Base-by-base conservation (phyloP, 2,329 filamentous ascomycete species). In the Trichoderma citrinoviride region DNA sequence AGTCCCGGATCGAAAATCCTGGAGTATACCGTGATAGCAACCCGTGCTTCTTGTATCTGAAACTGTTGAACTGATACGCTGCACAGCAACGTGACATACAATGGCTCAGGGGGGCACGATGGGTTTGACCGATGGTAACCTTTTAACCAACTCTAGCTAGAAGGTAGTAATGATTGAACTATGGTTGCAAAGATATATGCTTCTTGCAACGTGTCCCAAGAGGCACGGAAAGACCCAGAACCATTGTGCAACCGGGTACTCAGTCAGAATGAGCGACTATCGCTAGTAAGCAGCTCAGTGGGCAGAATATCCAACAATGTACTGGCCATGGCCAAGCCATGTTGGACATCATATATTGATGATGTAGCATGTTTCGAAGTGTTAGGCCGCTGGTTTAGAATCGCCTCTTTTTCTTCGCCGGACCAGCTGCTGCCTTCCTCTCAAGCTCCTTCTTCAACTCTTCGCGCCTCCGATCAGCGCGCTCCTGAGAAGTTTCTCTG, bases 341-440 rank as follows among this genome's bases (percentile, higher is more conserved):
- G 19, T 19, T 19, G 4, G 23, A 23, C n/a, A 27, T 14, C 12
- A 4, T 37, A 4, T 37, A 29, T 14, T 14, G 25, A n/a, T 61
- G 5, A 53, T 14, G 47, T 1, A 21, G 19, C 2, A 2, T 33
- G 19, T 40, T 21, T 17, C 46, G n/a, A 21, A 7, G 15, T 27
- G 25, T 7, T 41, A 14, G 4, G 19, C 19, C 1, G 7, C n/a
- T 2, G 8, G 21, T 19, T 66, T 71, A 87, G 67, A 86, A 86
- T 57, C 78, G 82, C 49, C 84, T 77, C 74, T 85, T 86, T 77
- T 87, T 87, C 73, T 81, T 84, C 7, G 76, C 77, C 5, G 84
- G 84, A 1, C 80, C 81, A 19, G 78, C 79, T 0, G 80, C 77
- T 3, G 79, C 79, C 70, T 82, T 83, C 65, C 72, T 80, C 67